Percentiles rank a stretch among this genome's conserved stretches.
Evolutionary conservation across 1,284 basidiomycete species (phyloP).

Genomic region (Cutaneotrichosporon sp.): DNA sequence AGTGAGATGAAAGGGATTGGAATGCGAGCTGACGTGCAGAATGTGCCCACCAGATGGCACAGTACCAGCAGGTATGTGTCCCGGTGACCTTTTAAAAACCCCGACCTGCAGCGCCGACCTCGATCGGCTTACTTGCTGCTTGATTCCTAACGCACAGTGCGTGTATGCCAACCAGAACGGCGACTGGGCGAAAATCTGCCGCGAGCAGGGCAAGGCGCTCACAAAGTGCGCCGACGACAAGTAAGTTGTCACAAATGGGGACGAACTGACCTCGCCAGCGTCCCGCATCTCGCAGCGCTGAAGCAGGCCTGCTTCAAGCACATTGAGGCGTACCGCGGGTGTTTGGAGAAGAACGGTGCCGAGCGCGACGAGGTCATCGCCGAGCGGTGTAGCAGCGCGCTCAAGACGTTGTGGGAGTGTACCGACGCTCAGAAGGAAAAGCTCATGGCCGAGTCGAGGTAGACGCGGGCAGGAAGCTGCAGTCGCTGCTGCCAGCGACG

Average conservation of each 20-base stretch:
- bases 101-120: no score
- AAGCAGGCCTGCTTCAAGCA: slow-evolving; percentile 34
- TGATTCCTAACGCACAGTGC: slow-evolving; percentile 25
- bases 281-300: slow-evolving; percentile 41
- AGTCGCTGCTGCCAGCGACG: no score
- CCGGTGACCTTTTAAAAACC: no score
- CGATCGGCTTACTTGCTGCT: background rate
- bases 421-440: slow-evolving; percentile 24
- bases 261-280: slow-evolving; percentile 22
- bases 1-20: slow-evolving; percentile 25
- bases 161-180: slow-evolving; percentile 37
- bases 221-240: slow-evolving; percentile 42
- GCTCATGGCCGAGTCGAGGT: slow-evolving; percentile 18
- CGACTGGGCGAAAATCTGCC: slow-evolving; percentile 42
- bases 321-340: slow-evolving; percentile 37
- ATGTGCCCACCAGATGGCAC: slow-evolving; percentile 44
- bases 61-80: slow-evolving; percentile 43
- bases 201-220: slow-evolving; percentile 33
- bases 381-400: slow-evolving; percentile 27
- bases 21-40: slow-evolving; percentile 22
- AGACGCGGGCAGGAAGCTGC: background rate
- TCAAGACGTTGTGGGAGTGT: slow-evolving; percentile 44
- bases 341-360: slow-evolving; percentile 32
- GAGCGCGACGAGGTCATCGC: slow-evolving; percentile 30
- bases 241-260: slow-evolving; percentile 17